Evolutionary conservation across 345 rosid genomes (phyloP).

Genomic region (Pistacia vera): DNA sequence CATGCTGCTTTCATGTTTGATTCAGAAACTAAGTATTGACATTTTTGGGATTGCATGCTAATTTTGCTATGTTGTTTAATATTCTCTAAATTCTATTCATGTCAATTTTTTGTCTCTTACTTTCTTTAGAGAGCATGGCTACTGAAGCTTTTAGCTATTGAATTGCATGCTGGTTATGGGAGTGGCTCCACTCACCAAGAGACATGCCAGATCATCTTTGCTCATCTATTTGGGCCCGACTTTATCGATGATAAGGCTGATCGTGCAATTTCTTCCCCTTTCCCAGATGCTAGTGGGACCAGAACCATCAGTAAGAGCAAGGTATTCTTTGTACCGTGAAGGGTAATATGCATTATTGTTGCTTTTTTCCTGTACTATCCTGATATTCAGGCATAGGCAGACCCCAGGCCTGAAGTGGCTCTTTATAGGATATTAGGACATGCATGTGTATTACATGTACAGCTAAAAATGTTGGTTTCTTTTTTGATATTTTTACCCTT

Average conservation of each 20-base stretch:
- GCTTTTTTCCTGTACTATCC: background rate
- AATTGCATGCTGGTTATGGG: conserved; percentile 72
- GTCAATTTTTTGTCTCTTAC: conserved; percentile 10
- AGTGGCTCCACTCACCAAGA: conserved; percentile 65
- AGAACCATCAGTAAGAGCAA: conserved; percentile 69
- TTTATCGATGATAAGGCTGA: conserved; percentile 44
- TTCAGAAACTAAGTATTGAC: background rate
- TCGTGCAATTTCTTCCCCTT: conserved; percentile 33
- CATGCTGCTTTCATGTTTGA: background rate
- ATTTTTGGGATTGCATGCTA: background rate
- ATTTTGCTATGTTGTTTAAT: background rate
- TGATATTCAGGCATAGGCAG: background rate
- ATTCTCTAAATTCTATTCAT: conserved; percentile 1
- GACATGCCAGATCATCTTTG: conserved; percentile 70
- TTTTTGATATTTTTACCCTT: too few relatives aligned
- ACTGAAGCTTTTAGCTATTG: conserved; percentile 85
- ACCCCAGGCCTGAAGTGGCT: too few relatives aligned
- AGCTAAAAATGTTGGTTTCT: too few relatives aligned
- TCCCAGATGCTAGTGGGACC: conserved; percentile 53
- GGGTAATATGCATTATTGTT: background rate
- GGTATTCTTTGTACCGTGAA: conserved; percentile 41
- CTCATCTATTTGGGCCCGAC: conserved; percentile 80
- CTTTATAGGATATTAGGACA: too few relatives aligned
- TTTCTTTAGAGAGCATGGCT: conserved; percentile 88
- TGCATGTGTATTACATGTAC: too few relatives aligned